Base-by-base conservation (phyloP, 2,329 filamentous ascomycete genomes). In the Biscogniauxia mediterranea region DNA sequence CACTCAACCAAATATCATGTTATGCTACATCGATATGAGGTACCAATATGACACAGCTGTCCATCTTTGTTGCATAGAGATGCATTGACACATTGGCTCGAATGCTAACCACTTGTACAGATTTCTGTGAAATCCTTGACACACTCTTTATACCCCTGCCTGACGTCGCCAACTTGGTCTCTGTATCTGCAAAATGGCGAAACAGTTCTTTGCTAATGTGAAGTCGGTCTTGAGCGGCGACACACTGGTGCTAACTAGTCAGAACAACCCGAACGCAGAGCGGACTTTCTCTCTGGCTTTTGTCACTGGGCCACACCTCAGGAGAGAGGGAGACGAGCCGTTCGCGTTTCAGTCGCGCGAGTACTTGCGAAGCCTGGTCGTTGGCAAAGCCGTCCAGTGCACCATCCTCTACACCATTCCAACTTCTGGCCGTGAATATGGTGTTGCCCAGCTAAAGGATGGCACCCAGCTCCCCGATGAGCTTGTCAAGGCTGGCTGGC, bases 171-270 rank as follows among this genome's bases (percentile, higher is more conserved):
- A 54, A n/a, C n/a, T 38, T 60, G 71, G 82, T 84, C 81, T 79
- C 76, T 28, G 56, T 60, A 52, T 61, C 55, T 55, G 59, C 62
- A 68, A 61, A 46, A 74, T 74, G 71, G 69, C 72, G 57, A 84
- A 83, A 75, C 77, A 77, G 58, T 85, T 85, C 70, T 77, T 87
- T 76, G 86, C 89, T 75, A 90, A 88, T 72, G 93, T 98, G 78
- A 99, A 99, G 84, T 92, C 90, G 75, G 92, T 97, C 69, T 82
- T 96, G 73, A 97, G 93, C 73, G 95, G 95, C 72, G 95, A 98
- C 81, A 97, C 93, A 26, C 80, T 98, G 70, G 82, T 98, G 66
- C 81, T 98, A 72, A 87, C 89, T 70, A 92, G 91, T 77, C 83
- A 91, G 74, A 89, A 88, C 77, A 93, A 96, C 75, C 89, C 91